A percentile compares a stretch with the other conserved stretches of the same genome.
Evolutionary conservation across 495 filamentous ascomycete species (phyloP).

Genomic region (Usnea hakonensis): DNA sequence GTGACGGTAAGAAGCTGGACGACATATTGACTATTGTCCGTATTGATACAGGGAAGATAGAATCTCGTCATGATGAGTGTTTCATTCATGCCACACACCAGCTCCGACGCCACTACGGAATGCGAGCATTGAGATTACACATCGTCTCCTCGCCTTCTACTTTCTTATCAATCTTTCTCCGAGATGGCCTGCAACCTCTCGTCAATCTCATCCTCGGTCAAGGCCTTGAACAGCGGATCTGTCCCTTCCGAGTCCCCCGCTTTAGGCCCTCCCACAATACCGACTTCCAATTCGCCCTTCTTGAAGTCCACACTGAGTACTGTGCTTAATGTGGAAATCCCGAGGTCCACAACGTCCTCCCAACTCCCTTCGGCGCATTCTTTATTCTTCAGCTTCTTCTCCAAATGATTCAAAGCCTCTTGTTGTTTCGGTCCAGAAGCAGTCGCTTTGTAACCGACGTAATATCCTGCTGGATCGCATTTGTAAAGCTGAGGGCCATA

Average conservation of each 20-base stretch:
- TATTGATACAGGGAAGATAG: neutral
- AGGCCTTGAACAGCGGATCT: constrained; percentile 68
- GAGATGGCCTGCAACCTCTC: constrained; percentile 94
- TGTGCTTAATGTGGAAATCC: constrained; percentile 86
- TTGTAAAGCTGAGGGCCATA: constrained; percentile 96
- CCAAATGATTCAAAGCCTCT: constrained; percentile 92
- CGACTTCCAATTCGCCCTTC: constrained; percentile 96
- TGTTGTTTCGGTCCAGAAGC: constrained; percentile 96
- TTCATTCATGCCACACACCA: constrained; percentile 3
- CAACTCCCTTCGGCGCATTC: constrained; percentile 85
- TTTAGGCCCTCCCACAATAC: constrained; percentile 81
- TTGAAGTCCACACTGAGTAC: constrained; percentile 99
- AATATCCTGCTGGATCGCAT: constrained; percentile 96
- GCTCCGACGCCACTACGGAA: constrained; percentile 8
- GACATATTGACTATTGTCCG: neutral
- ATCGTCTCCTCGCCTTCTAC: neutral
- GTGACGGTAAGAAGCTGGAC: constrained; percentile 12
- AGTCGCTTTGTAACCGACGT: constrained; percentile 95
- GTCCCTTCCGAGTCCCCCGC: constrained; percentile 72
- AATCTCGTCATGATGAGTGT: neutral
- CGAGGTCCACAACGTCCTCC: constrained; percentile 97
- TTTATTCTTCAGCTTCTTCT: constrained; percentile 99
- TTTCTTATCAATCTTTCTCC: constrained; percentile 79
- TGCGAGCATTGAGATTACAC: neutral
- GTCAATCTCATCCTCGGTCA: constrained; percentile 97